Conservation (phyloP, 208 protist species). For the Polymyxa betae region DNA sequence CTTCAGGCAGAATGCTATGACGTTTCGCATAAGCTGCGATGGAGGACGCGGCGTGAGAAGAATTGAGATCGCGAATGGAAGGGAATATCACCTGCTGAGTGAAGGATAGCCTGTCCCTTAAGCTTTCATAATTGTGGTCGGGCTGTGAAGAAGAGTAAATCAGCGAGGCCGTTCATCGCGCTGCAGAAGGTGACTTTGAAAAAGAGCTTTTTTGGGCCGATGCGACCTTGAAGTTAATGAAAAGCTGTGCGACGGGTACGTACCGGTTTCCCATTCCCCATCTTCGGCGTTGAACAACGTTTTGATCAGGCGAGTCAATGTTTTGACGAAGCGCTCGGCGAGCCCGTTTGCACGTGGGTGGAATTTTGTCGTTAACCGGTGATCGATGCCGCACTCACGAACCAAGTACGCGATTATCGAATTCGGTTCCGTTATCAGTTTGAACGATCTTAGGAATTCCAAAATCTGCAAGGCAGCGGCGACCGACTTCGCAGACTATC, state of each 20-base stretch:
- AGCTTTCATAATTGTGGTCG: too few species aligned
- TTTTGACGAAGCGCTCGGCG: background rate
- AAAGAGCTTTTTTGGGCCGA: background rate
- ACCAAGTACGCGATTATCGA: background rate
- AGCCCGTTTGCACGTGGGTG: background rate
- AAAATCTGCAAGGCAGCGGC: background rate
- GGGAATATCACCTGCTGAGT: background rate
- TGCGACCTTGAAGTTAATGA: background rate
- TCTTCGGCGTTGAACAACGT: background rate
- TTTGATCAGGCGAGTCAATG: background rate
- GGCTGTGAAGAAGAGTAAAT: too few species aligned
- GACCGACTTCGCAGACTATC: background rate
- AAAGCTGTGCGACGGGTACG: background rate
- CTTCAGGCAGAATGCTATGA: background rate
- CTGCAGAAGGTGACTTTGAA: too few species aligned
- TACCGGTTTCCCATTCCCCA: background rate
- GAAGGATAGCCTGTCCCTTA: too few species aligned
- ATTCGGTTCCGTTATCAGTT: background rate
- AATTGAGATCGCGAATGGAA: background rate
- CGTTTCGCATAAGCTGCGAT: background rate
- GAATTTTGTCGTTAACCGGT: background rate
- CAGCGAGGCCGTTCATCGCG: too few species aligned
- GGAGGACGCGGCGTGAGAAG: background rate
- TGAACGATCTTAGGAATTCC: background rate
- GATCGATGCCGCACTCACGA: background rate